Percentiles rank a stretch among this genome's conserved stretches.
Evolutionary conservation across 768 basidiomycete species (phyloP).

Genomic region (Leucosporidium yakuticum): DNA sequence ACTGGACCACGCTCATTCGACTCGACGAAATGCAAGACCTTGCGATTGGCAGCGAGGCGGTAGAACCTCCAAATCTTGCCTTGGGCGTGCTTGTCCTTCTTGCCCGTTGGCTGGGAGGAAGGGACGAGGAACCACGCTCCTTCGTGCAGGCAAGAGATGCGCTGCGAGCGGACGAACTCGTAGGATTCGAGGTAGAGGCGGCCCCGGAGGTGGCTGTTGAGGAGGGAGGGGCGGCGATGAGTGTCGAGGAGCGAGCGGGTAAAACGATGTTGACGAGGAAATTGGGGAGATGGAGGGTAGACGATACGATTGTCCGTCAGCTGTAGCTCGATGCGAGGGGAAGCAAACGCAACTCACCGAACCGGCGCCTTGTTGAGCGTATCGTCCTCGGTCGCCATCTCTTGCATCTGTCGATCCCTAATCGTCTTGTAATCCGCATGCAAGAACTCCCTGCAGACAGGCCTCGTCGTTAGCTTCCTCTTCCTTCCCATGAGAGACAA

Average conservation of each 20-base stretch:
- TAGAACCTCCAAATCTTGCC: conserved; percentile 74
- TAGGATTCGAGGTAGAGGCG: conserved; percentile 84
- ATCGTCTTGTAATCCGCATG: conserved; percentile 45
- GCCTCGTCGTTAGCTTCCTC: background rate
- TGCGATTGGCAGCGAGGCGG: conserved; percentile 55
- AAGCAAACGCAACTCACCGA: conserved; percentile 52
- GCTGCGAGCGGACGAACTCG: conserved; percentile 80
- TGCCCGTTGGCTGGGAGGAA: background rate
- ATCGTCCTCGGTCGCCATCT: conserved; percentile 82
- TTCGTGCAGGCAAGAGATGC: conserved; percentile 77
- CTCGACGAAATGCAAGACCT: conserved; percentile 33
- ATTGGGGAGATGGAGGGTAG: background rate
- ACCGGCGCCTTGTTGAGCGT: conserved; percentile 77
- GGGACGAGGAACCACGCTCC: conserved; percentile 80
- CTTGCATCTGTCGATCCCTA: conserved; percentile 80
- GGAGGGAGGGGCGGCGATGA: background rate
- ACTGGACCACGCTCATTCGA: conserved; percentile 56
- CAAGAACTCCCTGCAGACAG: conserved; percentile 17
- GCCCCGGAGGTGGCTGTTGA: conserved; percentile 65
- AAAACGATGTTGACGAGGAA: background rate
- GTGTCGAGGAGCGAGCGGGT: no score
- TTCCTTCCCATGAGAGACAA: background rate
- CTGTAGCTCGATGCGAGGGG: no score
- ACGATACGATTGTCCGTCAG: no score
- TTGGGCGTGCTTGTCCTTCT: background rate